Evolutionary conservation across 768 basidiomycete species (phyloP).

Genomic region (Rhizopogon vesiculosus): DNA sequence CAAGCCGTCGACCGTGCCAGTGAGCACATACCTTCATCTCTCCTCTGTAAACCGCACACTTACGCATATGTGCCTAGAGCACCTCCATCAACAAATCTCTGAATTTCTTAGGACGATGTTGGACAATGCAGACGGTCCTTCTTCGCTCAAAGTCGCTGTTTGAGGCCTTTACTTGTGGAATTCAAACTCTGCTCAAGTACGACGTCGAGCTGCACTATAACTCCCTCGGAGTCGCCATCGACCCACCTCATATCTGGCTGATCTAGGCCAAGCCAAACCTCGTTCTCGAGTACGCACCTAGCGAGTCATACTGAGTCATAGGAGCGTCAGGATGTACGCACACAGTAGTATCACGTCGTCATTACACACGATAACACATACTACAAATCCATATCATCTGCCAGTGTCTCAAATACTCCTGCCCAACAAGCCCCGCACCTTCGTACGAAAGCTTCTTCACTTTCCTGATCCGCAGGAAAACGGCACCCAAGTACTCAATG

Average conservation of each 20-base stretch:
- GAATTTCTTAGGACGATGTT: constrained; percentile 56
- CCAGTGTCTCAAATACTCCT: constrained; percentile 69
- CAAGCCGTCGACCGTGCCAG: constrained; percentile 72
- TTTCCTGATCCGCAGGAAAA: too few species aligned
- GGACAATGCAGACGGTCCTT: constrained; percentile 39
- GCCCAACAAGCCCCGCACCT: constrained; percentile 67
- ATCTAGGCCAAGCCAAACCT: too few species aligned
- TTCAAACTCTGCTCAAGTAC: too few species aligned
- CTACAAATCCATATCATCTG: constrained; percentile 59
- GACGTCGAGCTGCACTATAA: background rate
- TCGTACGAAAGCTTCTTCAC: too few species aligned
- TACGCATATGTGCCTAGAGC: constrained; percentile 32
- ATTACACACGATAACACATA: constrained; percentile 42
- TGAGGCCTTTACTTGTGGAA: background rate
- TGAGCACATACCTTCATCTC: constrained; percentile 32
- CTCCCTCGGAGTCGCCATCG: too few species aligned
- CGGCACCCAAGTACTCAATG: constrained; percentile 57
- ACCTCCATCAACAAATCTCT: constrained; percentile 55
- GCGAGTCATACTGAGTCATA: too few species aligned
- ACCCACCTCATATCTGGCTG: too few species aligned
- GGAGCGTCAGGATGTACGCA: too few species aligned
- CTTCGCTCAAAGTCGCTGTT: background rate
- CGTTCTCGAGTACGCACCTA: too few species aligned
- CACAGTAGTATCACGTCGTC: too few species aligned
- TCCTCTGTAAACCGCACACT: background rate